These are phyloP conservation scores for Fragaria vesca DNA, from an alignment of 306 rosid species.

Conservation along the genomic window DNA sequence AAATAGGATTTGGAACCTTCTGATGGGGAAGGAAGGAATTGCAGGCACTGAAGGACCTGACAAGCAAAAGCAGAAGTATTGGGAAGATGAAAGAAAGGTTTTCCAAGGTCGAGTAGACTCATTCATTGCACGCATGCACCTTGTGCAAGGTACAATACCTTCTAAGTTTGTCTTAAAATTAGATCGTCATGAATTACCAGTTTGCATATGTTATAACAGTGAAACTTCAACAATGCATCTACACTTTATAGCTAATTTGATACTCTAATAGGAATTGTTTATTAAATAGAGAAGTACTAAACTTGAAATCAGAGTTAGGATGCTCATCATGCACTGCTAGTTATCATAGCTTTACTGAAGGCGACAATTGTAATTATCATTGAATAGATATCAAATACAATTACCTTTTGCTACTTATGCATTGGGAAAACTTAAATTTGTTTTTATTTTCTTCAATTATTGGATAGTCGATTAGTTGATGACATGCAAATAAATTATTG, in stretches of 20 bases:
- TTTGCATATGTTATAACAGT: constrained; percentile 8
- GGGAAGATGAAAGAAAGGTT: constrained; percentile 86
- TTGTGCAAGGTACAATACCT: constrained; percentile 78
- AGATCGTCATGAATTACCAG: constrained; percentile 13
- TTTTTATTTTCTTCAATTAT: constrained; percentile 4
- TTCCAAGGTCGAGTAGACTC: constrained; percentile 84
- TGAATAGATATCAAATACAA: background rate
- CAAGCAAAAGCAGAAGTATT: constrained; percentile 70
- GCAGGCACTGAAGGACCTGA: constrained; percentile 52
- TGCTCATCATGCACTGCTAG: background rate
- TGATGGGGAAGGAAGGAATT: constrained; percentile 77
- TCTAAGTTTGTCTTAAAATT: constrained; percentile 21
- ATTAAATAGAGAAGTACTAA: background rate
- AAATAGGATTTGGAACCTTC: constrained; percentile 82
- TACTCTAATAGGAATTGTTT: background rate
- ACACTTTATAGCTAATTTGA: background rate
- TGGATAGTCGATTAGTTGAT: background rate
- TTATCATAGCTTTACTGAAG: background rate
- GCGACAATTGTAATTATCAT: background rate
- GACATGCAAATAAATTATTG: constrained; percentile 20
- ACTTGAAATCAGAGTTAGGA: background rate
- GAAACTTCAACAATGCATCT: constrained; percentile 12
- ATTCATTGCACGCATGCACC: constrained; percentile 96
- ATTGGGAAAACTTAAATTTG: background rate
- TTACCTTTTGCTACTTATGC: background rate